Evolutionary conservation across 2,329 filamentous ascomycete genomes (phyloP).

Genomic region (Exophiala bonariae): DNA sequence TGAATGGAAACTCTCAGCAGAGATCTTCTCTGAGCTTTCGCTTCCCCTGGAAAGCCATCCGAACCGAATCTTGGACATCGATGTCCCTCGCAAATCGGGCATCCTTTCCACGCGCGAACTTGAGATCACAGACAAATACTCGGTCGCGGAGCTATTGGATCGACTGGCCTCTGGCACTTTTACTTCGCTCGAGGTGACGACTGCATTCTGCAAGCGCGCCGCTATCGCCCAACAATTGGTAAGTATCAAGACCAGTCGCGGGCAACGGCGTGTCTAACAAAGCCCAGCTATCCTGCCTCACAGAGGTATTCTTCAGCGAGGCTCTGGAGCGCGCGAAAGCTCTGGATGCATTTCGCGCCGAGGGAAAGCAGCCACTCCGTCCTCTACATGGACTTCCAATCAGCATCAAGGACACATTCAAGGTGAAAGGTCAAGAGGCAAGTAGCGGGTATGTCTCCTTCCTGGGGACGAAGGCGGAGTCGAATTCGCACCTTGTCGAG

Average conservation of each 20-base stretch:
- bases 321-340: slow-evolving; percentile 26
- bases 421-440: slow-evolving; percentile 23
- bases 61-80: slow-evolving; percentile 32
- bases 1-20: slow-evolving; percentile 30
- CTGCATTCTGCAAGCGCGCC: slow-evolving; percentile 30
- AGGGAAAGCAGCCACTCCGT: slow-evolving; percentile 22
- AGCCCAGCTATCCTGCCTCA: slow-evolving; percentile 21
- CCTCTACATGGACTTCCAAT: slow-evolving; percentile 32
- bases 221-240: slow-evolving; percentile 29
- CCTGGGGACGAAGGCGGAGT: slow-evolving; percentile 26
- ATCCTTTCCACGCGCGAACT: slow-evolving; percentile 47
- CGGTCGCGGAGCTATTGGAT: slow-evolving; percentile 39
- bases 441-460: slow-evolving; percentile 36
- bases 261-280: background rate
- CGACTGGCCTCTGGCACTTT: slow-evolving; percentile 23
- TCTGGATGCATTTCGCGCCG: slow-evolving; percentile 22
- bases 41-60: slow-evolving; percentile 21
- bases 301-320: slow-evolving; percentile 28
- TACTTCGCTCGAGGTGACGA: slow-evolving; percentile 28
- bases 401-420: slow-evolving; percentile 31
- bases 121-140: slow-evolving; percentile 50
- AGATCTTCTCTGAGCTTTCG: slow-evolving; percentile 10
- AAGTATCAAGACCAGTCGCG: no score
- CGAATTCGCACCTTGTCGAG: slow-evolving; percentile 28
- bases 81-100: slow-evolving; percentile 41